Base-by-base conservation (phyloP, 306 rosid species). In the Gynostemma pentaphyllum region DNA sequence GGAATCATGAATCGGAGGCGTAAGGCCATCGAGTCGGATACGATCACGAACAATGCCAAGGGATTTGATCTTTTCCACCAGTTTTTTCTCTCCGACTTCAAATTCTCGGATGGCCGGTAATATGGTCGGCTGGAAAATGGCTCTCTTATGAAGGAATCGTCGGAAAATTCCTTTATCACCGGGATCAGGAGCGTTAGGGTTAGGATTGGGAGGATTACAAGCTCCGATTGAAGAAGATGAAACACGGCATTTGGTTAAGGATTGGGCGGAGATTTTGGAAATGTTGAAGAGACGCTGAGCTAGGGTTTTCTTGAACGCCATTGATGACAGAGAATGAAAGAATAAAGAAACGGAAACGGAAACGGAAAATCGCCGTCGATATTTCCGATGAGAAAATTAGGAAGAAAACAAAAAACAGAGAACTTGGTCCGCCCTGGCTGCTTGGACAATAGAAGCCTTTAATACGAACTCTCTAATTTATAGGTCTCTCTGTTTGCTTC, bases 281-380 rank as follows among this genome's bases (percentile, higher is more conserved):
- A 87, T 50, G 42, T 69, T 76, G 45, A 78, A 62, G 15, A 90
- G 72, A 21, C 94, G 88, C 44, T 81, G 84, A 4, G 88, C 81
- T 8, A 90, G 76, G 41, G 76, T 72, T 75, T 79, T 85, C 67
- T 78, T 83, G 68, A 76, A 80, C 80, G 92, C 89, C 98, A 91
- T 91, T 64, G 54, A 40, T 48, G 42, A 29, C 5, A 16, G 13
- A 53, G 26, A 28, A 30, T 2, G 4, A n/a, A n/a, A n/a, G n/a
- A n/a, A n/a, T n/a, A n/a, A n/a, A n/a, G n/a, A n/a, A n/a, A n/a
- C n/a, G n/a, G n/a, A n/a, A n/a, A n/a, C n/a, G n/a, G n/a, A n/a
- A n/a, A n/a, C n/a, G n/a, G n/a, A n/a, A n/a, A n/a, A n/a, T n/a
- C n/a, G n/a, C n/a, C n/a, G n/a, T n/a, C n/a, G n/a, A n/a, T n/a